Base-by-base conservation (phyloP, 2,329 filamentous ascomycete species). In the Phialophora tarda region DNA sequence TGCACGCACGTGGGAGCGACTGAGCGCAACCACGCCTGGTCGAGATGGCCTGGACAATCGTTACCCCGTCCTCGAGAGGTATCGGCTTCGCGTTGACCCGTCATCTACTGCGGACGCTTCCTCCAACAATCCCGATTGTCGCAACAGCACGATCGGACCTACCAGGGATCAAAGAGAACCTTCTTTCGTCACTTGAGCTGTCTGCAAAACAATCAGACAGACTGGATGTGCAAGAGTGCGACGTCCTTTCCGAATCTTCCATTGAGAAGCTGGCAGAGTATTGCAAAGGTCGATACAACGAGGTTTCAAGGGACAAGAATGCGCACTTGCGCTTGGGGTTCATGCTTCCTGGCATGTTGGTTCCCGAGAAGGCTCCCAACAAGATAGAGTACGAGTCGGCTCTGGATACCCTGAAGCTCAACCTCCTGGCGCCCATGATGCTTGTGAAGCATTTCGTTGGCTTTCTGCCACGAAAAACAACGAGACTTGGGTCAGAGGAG, bases 381-480 rank as follows among this genome's bases (percentile, higher is more conserved):
- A 88, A 91, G 72, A 84, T 95, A 64, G 80, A 89, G 65, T 84
- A 86, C 65, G 81, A 81, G 23, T 75, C 82, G 41, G 87, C 90
- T 21, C 79, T 91, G n/a, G 79, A 87, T 54, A 92, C 86, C n/a
- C 89, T 92, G 77, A 83, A 83, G 60, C 85, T 91, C 66, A 96
- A 95, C 76, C 83, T 88, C 0, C 80, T 95, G 2, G 91, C 91
- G 0, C 90, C 91, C 0, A 81, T 95, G 74, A 81, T 95, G 62
- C 82, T 94, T 64, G 85, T 91, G 74, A 95, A 95, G 78, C 87
- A 92, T 77, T 91, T 95, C 72, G 82, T 83, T 0, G 80, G 80
- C 0, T 89, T 93, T 73, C 81, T 95, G 3, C 91, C 91, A 0
- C 83, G 81, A 17, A 88, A 86, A 71, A 76, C 81, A 4, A 81